Evolutionary conservation across 1,139 yeast species (phyloP).

Genomic region (Arxiozyma bovina): DNA sequence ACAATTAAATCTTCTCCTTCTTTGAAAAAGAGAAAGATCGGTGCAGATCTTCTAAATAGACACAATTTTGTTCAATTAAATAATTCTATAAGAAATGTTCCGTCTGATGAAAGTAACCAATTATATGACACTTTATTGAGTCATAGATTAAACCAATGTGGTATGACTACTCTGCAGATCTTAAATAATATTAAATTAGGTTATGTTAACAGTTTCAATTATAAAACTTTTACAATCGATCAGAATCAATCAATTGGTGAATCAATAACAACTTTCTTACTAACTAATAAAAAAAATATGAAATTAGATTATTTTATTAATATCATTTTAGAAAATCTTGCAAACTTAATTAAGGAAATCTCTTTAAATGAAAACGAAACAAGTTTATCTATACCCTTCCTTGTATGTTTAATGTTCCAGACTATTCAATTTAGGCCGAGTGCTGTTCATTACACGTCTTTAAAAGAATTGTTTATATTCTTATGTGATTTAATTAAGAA

Average conservation of each 20-base stretch:
- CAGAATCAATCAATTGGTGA: slow-evolving; percentile 29
- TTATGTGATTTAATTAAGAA: slow-evolving; percentile 23
- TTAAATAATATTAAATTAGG: slow-evolving; percentile 41
- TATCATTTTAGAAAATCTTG: slow-evolving; percentile 35
- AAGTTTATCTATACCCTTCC: slow-evolving; percentile 40
- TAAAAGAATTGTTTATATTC: slow-evolving; percentile 22
- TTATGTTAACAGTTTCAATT: slow-evolving; percentile 29
- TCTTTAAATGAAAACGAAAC: slow-evolving; percentile 22
- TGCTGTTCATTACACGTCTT: slow-evolving; percentile 39
- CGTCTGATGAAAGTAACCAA: slow-evolving; percentile 34
- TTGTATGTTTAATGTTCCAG: slow-evolving; percentile 46
- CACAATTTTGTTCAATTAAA: slow-evolving; percentile 14
- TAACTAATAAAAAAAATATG: slow-evolving; percentile 15
- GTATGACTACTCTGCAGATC: slow-evolving; percentile 41
- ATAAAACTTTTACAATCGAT: slow-evolving; percentile 31
- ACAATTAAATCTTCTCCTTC: slow-evolving; percentile 1
- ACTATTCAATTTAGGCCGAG: slow-evolving; percentile 48
- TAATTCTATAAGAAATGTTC: slow-evolving; percentile 10
- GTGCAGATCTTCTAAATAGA: slow-evolving; percentile 20
- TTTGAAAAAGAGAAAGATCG: slow-evolving; percentile 20
- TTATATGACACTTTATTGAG: slow-evolving; percentile 35
- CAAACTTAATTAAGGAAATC: slow-evolving; percentile 23
- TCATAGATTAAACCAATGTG: slow-evolving; percentile 42
- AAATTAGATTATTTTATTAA: slow-evolving; percentile 24
- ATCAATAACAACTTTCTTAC: slow-evolving; percentile 13